Base-by-base conservation (phyloP, 257 asterid genomes). In the Prunella vulgaris region DNA sequence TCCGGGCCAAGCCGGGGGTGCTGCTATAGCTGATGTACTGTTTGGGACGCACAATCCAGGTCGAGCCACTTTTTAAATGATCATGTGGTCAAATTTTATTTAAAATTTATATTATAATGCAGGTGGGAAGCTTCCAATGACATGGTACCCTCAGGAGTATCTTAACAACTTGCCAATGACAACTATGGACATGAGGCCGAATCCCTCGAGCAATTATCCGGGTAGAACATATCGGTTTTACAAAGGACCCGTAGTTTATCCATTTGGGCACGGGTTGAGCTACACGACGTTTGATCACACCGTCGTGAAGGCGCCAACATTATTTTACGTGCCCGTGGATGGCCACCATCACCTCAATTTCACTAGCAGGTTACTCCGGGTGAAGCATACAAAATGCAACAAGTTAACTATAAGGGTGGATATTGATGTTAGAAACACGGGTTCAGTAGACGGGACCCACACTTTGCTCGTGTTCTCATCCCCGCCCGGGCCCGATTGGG, bases 191-290 rank as follows among this genome's bases (percentile, higher is more conserved):
- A 90, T 90, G 97, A 70, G 96, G 24, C 15, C 94, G 3, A 49
- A 85, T 60, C 87, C 84, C 5, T 65, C 83, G 0, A 80, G 38
- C 44, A 86, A 84, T 70, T 91, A 86, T 38, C 97, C 93, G 0
- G 97, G 97, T 3, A 66, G 97, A 60, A 86, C 95, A 0, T 87
- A 91, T 52, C 80, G 97, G 56, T 88, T 91, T 84, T 91, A 91
- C 84, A 80, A 80, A 18, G 97, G 96, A 1, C 86, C 88, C 1
- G 82, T 81, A 5, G 85, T 89, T 14, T 92, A 85, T 73, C 88
- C 87, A 27, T 92, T 87, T 12, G 97, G 96, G 3, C 87, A 89
- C 13, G 96, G 97, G 12, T 8, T 92, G 76, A 92, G 95, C 91
- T 88, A 88, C 88, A 85, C 97, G 10, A 77, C 1, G 42, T 90